Conservation (phyloP, 1,284 basidiomycete genomes). For the Moniliella sp. region DNA sequence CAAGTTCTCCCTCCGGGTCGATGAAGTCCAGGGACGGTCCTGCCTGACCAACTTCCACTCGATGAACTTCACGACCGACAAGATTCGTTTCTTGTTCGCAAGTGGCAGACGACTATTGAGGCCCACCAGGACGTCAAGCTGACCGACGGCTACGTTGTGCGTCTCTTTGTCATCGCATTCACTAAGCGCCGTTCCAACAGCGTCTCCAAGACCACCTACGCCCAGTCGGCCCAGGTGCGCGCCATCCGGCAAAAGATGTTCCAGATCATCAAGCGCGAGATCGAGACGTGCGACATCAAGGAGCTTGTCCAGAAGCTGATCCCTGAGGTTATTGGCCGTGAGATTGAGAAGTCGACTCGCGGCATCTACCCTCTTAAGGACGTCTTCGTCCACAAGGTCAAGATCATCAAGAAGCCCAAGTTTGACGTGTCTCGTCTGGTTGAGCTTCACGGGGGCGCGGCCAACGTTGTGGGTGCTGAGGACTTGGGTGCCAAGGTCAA, state of each 20-base stretch:
- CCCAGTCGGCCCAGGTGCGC: constrained; percentile 76
- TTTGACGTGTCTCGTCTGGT: constrained; percentile 84
- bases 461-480: constrained; percentile 38
- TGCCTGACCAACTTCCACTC: constrained; percentile 99
- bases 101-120: constrained; percentile 98
- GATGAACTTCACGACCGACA: constrained; percentile 99
- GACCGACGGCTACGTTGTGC: constrained; percentile 95
- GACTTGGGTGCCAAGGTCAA: constrained; percentile 67
- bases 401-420: constrained; percentile 84
- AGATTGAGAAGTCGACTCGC: constrained; percentile 94
- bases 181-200: constrained; percentile 89
- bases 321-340: constrained; percentile 91
- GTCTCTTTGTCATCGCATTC: constrained; percentile 96
- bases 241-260: constrained; percentile 99
- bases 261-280: constrained; percentile 95
- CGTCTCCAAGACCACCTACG: constrained; percentile 97
- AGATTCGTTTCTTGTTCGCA: constrained; percentile 98
- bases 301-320: constrained; percentile 87
- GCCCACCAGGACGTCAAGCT: constrained; percentile 97
- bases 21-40: constrained; percentile 95
- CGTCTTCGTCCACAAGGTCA: constrained; percentile 82
- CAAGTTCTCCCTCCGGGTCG: constrained; percentile 94
- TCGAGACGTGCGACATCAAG: constrained; percentile 84
- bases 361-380: constrained; percentile 77
- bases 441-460: constrained; percentile 74